Conservation (phyloP, 2,329 filamentous ascomycete species). For the Colletotrichum karsti region DNA sequence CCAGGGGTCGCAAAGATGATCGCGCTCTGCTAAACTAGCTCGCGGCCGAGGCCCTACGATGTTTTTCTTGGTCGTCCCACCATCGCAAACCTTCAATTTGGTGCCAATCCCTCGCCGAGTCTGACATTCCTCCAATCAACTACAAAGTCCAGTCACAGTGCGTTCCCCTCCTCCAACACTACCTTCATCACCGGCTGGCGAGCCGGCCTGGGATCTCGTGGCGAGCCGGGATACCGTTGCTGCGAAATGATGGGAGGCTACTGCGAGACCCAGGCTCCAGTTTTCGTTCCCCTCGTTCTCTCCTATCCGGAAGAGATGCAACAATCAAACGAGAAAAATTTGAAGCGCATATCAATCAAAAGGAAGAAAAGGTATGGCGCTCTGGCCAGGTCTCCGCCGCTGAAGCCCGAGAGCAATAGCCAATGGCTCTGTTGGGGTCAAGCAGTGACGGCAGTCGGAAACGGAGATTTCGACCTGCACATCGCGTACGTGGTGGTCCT, state of each 20-base stretch:
- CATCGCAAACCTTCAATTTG: conserved; percentile 12
- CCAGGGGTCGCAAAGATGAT: conserved; percentile 5
- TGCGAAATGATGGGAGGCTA: conserved; percentile 7
- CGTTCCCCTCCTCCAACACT: neutral
- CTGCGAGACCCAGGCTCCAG: conserved; percentile 17
- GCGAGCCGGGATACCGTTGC: conserved; percentile 15
- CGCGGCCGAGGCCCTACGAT: conserved; percentile 10
- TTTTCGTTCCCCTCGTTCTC: neutral
- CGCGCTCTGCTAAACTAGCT: neutral
- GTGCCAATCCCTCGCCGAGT: conserved; percentile 3
- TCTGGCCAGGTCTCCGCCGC: neutral
- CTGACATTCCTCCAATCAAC: neutral
- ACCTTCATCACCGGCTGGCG: neutral
- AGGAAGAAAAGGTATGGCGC: neutral
- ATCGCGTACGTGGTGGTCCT: conserved; percentile 3
- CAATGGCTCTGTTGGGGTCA: neutral
- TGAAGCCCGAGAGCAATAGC: too few relatives aligned
- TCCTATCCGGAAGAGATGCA: conserved; percentile 10
- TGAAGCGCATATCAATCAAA: neutral
- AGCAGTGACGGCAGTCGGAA: conserved; percentile 10
- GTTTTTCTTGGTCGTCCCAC: conserved; percentile 15
- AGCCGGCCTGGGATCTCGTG: conserved; percentile 5
- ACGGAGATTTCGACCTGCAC: conserved; percentile 25
- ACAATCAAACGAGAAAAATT: conserved; percentile 1
- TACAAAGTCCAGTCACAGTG: conserved; percentile 2